A percentile compares a stretch with the other conserved stretches of the same genome.
These are phyloP conservation scores for Leishmania arabica DNA, from an alignment of 208 protist species.

Conservation along the genomic window DNA sequence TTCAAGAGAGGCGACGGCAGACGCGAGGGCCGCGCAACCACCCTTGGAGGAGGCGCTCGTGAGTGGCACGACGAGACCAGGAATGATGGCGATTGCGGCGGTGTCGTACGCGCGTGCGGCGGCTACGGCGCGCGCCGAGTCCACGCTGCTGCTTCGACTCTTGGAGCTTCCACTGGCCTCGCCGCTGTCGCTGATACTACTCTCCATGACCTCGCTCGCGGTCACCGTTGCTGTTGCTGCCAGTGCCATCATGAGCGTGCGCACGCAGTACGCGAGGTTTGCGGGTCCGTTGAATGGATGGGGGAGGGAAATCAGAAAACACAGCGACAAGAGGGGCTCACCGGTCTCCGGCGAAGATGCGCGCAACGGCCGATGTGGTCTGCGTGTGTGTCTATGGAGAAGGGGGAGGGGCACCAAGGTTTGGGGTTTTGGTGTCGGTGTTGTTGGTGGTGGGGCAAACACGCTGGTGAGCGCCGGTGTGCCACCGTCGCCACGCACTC, in stretches of 20 bases:
- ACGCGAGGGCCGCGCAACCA: constrained; percentile 17
- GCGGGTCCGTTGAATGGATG: too few species aligned
- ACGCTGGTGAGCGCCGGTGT: neutral
- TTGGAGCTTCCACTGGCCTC: neutral
- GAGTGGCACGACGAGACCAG: constrained; percentile 35
- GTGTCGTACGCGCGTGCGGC: constrained; percentile 18
- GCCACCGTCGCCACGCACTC: neutral
- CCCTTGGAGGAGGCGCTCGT: constrained; percentile 17
- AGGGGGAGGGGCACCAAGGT: too few species aligned
- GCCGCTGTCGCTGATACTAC: neutral
- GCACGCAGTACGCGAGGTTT: too few species aligned
- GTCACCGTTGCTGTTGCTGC: neutral
- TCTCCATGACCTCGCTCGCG: neutral
- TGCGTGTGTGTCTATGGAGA: neutral
- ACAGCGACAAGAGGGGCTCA: too few species aligned
- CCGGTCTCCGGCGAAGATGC: neutral
- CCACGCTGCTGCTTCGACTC: constrained; percentile 19
- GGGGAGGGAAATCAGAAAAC: neutral
- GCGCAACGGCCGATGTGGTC: neutral
- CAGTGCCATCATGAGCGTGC: neutral
- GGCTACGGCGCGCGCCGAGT: constrained; percentile 8
- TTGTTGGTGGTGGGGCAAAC: neutral
- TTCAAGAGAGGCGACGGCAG: constrained; percentile 27
- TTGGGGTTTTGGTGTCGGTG: too few species aligned
- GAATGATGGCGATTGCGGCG: constrained; percentile 15